Evolutionary conservation across 495 filamentous ascomycete species (phyloP), one percentile per base, ranked within the genome.

Genomic region (Melanomma pulvis-pyrius): DNA sequence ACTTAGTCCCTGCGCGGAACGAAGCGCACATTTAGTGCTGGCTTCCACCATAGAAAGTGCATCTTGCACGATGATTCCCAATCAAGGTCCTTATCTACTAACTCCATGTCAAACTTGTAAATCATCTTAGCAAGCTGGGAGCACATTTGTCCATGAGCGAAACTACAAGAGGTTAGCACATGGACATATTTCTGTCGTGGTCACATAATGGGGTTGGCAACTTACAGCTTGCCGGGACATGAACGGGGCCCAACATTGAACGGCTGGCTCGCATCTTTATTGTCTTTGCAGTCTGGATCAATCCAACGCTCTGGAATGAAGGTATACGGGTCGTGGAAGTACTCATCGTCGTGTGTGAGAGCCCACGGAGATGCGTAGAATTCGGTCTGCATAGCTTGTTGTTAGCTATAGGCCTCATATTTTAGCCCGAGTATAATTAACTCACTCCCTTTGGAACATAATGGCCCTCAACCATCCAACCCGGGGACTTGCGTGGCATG

Each of bases 261-360:
- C 3, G 50, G 50, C 21, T 54, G 22, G n/a, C 28, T 54, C 5
- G 50, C 50, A 5, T 24, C 50, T n/a, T 54, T 54, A 21, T 4
- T 54, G 28, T 54, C 50, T n/a, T 54, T 54, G 50, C 6, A 32
- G 50, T 54, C 19, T 15, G 22, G 25, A 29, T 26, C 22, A 54
- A 54, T 3, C 50, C 50, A 54, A 32, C 50, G 50, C 50, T 54
- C 8, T 9, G 50, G 50, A 3, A 5, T 26, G 25, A 28, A 54
- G 17, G 22, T 25, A 28, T 32, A 28, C 9, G 50, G 22, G 4
- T 54, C 28, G 28, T 54, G 2, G 4, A 3, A 54, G 50, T 19
- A 54, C 2, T 21, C 7, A 5, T 24, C 19, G 25, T 54, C 28
- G 50, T 54, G 50, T 15, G 19, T 54, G 28, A 32, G 6, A 25